Evolutionary conservation across 2,329 filamentous ascomycete species (phyloP).

Genomic region (Pseudogymnoascus sp.): DNA sequence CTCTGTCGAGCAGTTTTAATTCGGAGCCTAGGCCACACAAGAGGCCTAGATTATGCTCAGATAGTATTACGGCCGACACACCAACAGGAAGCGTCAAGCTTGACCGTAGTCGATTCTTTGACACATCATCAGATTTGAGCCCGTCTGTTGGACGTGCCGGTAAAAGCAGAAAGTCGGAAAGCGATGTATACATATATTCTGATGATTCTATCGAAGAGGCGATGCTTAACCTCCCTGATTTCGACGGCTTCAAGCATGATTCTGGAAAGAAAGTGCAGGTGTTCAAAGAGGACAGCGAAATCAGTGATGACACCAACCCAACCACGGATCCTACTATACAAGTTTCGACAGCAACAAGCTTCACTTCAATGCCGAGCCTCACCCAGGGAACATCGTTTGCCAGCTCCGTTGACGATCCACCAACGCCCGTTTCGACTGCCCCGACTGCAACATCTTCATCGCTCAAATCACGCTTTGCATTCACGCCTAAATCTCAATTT

Average conservation of each 20-base stretch:
- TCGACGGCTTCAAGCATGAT: conserved; percentile 17
- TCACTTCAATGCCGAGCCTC: conserved; percentile 18
- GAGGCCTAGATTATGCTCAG: conserved; percentile 44
- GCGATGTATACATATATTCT: conserved; percentile 42
- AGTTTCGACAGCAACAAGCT: background rate
- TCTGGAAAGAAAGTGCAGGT: conserved; percentile 9
- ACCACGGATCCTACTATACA: background rate
- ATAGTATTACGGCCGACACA: conserved; percentile 32
- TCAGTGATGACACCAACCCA: background rate
- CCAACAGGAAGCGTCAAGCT: conserved; percentile 25
- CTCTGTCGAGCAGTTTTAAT: conserved; percentile 31
- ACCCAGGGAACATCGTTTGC: conserved; percentile 19
- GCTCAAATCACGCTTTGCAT: background rate
- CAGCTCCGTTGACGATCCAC: conserved; percentile 21
- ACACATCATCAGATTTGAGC: conserved; percentile 30
- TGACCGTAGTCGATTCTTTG: conserved; percentile 43
- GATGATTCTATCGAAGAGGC: conserved; percentile 45
- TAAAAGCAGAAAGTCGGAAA: conserved; percentile 33
- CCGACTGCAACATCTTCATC: background rate
- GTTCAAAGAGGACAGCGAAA: background rate
- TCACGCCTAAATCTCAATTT: background rate
- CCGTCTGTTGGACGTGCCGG: conserved; percentile 31
- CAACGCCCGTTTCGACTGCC: conserved; percentile 17
- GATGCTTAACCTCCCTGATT: conserved; percentile 38
- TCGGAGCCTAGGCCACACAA: conserved; percentile 42